Base-by-base conservation (phyloP, 441 rosid genomes). In the Populus trichocarpa region DNA sequence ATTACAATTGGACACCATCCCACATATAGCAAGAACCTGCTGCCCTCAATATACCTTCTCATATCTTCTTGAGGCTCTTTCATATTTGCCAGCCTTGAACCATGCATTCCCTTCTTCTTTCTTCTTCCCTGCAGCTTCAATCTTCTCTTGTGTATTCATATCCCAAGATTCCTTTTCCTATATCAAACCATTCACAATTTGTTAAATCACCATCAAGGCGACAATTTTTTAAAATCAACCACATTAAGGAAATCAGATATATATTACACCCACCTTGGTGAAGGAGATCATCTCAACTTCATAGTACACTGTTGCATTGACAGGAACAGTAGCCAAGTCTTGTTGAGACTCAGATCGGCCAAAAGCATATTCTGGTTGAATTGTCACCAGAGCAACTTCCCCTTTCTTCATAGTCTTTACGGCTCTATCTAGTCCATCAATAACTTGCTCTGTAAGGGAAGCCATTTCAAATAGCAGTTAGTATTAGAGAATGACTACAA, bases 151-250 rank as follows among this genome's bases (percentile, higher is more conserved):
- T 0, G 94, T 93, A 85, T 83, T 90, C 97, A 95, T 89, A 79
- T 95, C 97, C 98, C 98, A 95, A 0, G 97, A 90, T 71, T 93
- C 97, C 81, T 86, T 95, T 14, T 93, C 97, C 94, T 94, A 90
- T 42, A 46, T n/a, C 23, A 66, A 72, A 61, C 35, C 20, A 50
- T 61, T 2, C 4, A 30, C 20, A 40, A 11, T 28, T 71, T 3
- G 28, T 38, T 14, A 5, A 6, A 28, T 8, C 69, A 65, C 28
- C 26, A 22, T 25, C 35, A 26, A 11, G 18, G 7, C 20, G 1
- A 3, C 18, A 13, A 13, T 13, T 14, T 46, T 46, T 46, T 6
- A 11, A 28, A 11, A 65, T 26, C 30, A 22, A 11, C 16, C 14
- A 30, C 38, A 7, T 36, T 2, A 10, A 2, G 16, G 32, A 8